These are phyloP conservation scores for Moesziomyces parantarcticus DNA, from an alignment of 1,284 basidiomycete species.

Conservation along the genomic window DNA sequence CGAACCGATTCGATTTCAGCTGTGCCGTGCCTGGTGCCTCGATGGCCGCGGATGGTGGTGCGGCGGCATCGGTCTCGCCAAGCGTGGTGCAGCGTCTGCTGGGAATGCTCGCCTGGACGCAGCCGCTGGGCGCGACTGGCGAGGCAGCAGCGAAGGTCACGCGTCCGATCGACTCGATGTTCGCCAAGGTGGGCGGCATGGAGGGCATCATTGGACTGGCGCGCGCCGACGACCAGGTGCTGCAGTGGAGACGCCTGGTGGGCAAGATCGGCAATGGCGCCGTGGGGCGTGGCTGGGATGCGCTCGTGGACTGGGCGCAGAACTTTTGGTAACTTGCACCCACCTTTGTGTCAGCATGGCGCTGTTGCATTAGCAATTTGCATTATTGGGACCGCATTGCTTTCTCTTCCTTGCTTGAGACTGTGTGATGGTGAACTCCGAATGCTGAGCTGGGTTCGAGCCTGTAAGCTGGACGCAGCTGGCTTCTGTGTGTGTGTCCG, in stretches of 20 bases:
- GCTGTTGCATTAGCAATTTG: not conserved
- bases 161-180: constrained; percentile 38
- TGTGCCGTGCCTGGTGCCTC: constrained; percentile 39
- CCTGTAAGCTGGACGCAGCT: not conserved
- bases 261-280: constrained; percentile 54
- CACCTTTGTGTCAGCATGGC: not conserved
- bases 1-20: constrained; percentile 62
- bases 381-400: not conserved
- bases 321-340: constrained; percentile 36
- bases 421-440: not conserved
- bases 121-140: constrained; percentile 14
- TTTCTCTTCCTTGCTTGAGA: not conserved
- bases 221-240: constrained; percentile 53
- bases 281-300: constrained; percentile 56
- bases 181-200: constrained; percentile 51
- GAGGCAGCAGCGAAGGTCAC: constrained; percentile 25
- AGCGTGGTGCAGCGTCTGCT: constrained; percentile 20
- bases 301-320: constrained; percentile 54
- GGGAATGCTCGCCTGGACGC: constrained; percentile 13
- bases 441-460: not conserved
- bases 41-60: constrained; percentile 9
- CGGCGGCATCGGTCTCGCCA: constrained; percentile 6
- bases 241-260: constrained; percentile 52
- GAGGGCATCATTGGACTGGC: constrained; percentile 54
- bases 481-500: no score